Evolutionary conservation across 148 eudicot genomes (phyloP), one percentile per base, ranked within the genome.

Genomic region (Heliosperma pusillum): DNA sequence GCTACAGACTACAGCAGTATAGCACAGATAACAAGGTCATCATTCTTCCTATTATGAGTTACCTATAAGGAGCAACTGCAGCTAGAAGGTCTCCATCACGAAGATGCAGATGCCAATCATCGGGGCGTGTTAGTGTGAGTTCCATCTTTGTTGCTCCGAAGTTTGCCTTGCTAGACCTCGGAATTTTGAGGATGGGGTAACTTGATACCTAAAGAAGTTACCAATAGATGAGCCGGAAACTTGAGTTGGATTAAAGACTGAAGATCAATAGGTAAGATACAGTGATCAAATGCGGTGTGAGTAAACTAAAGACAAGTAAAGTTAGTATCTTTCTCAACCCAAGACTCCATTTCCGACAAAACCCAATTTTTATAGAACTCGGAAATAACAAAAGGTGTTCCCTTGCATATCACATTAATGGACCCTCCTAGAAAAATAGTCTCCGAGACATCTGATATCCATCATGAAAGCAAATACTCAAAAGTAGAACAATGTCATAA

Each of bases 91-190:
- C 92, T 27, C 93, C 97, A 74, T 95, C 97, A 36, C 98, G 96
- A 45, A 95, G 91, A 86, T 90, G 98, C 83, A 95, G 98, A 86
- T 95, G 98, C 98, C 98, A 95, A 83, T 95, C 98, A 90, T 95
- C 98, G 56, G 98, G 98, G 45, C 73, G 90, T 29, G 94, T 85
- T 70, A 95, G 75, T 26, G 91, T 83, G 73, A 95, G 85, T 76
- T 89, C 93, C 98, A 89, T 95, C 82, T 66, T 92, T 29, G 77
- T 79, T 56, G 81, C 76, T 76, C 40, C 77, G 17, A 79, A 50
- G 63, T 84, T 86, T 69, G 77, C 45, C 47, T 72, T 80, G 21
- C 45, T 81, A 71, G 53, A 77, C 57, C 73, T 74, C 78, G 74
- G 36, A 58, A 76, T 36, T 19, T 79, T 80, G 12, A 70, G 65